Conservation (phyloP, 805 yeast genomes). For the Wickerhamomyces hampshirensis region DNA sequence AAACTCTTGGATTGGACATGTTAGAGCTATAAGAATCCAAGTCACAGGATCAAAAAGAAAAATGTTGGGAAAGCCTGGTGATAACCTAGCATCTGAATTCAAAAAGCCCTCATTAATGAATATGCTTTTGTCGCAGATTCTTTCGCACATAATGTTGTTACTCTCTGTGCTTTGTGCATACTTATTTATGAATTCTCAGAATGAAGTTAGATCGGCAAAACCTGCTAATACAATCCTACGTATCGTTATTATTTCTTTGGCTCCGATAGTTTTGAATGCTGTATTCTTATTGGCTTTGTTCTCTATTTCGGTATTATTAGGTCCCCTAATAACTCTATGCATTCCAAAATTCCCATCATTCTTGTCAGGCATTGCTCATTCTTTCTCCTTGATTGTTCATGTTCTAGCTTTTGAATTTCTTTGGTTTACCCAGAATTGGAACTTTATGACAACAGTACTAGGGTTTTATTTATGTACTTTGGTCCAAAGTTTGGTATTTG, state of each 20-base stretch:
- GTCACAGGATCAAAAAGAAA: constrained; percentile 52
- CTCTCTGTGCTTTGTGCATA: constrained; percentile 40
- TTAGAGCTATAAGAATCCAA: constrained; percentile 46
- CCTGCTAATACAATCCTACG: constrained; percentile 41
- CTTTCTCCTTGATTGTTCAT: constrained; percentile 43
- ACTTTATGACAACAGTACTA: constrained; percentile 45
- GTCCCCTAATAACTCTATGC: constrained; percentile 41
- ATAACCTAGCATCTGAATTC: constrained; percentile 37
- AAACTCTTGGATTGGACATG: constrained; percentile 43
- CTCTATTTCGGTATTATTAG: constrained; percentile 37
- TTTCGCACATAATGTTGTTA: constrained; percentile 33
- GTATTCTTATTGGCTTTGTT: constrained; percentile 34
- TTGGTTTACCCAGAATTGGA: constrained; percentile 55
- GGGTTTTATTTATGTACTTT: constrained; percentile 45
- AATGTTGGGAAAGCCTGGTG: constrained; percentile 32
- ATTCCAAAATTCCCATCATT: constrained; percentile 41
- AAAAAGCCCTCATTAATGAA: constrained; percentile 46
- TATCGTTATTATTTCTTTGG: constrained; percentile 37
- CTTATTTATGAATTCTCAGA: constrained; percentile 50
- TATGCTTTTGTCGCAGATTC: constrained; percentile 35
- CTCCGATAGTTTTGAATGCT: constrained; percentile 44
- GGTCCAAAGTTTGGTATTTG: constrained; percentile 49
- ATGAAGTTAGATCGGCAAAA: constrained; percentile 30
- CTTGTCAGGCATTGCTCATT: constrained; percentile 46
- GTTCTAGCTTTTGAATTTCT: constrained; percentile 45